Conservation (phyloP, 257 asterid genomes). For the Echium plantagineum region DNA sequence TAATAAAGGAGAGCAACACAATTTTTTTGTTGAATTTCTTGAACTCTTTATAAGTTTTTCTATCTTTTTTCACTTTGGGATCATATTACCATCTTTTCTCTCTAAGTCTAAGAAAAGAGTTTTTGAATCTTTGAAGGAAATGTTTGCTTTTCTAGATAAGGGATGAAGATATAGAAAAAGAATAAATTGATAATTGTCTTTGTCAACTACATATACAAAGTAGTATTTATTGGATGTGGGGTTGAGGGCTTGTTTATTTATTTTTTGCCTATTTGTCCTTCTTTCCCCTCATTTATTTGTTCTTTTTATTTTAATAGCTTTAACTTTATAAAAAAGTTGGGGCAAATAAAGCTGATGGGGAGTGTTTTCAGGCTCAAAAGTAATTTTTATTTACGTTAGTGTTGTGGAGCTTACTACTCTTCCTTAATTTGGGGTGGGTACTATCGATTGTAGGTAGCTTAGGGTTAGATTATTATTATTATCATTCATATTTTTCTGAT, state of each 20-base stretch:
- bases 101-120: constrained; percentile 25
- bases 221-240: constrained; percentile 35
- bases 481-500: constrained; percentile 11
- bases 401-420: constrained; percentile 28
- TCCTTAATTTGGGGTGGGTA: constrained; percentile 56
- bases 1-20: neutral
- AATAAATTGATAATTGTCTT: constrained; percentile 12
- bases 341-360: constrained; percentile 27
- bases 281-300: constrained; percentile 3
- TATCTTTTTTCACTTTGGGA: constrained; percentile 21
- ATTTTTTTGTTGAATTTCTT: neutral
- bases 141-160: constrained; percentile 28
- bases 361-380: constrained; percentile 36
- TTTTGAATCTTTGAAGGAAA: constrained; percentile 26
- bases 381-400: constrained; percentile 8
- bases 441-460: constrained; percentile 9
- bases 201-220: constrained; percentile 20
- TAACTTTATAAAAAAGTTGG: constrained; percentile 29
- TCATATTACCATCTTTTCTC: constrained; percentile 17
- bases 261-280: constrained; percentile 4
- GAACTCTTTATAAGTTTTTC: constrained; percentile 2
- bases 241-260: constrained; percentile 12
- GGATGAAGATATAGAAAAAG: constrained; percentile 11
- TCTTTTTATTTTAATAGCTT: constrained; percentile 19
- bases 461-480: constrained; percentile 15